Conservation (phyloP, 2,329 filamentous ascomycete genomes). For the Helotiales sp. region DNA sequence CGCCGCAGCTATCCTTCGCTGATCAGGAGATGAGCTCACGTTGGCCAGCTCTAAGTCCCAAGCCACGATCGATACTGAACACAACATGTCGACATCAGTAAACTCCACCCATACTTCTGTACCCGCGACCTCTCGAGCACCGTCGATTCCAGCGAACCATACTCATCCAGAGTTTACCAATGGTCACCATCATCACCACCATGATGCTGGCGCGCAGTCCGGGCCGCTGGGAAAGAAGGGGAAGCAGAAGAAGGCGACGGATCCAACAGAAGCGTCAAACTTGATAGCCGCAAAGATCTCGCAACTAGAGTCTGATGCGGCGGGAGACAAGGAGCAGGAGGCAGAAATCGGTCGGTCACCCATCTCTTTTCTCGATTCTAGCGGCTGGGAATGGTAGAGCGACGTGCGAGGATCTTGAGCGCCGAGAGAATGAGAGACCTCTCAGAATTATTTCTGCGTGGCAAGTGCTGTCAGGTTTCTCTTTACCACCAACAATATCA, state of each 20-base stretch:
- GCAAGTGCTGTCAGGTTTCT: not conserved
- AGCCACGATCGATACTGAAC: constrained; percentile 3
- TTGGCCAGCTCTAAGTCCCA: constrained; percentile 20
- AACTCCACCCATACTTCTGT: constrained; percentile 40
- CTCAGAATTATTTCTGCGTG: not conserved
- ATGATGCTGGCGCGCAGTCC: constrained; percentile 45
- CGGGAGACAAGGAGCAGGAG: constrained; percentile 93
- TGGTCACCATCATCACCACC: constrained; percentile 41
- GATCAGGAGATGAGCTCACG: constrained; percentile 24
- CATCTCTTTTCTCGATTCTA: not conserved
- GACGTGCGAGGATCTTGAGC: not conserved
- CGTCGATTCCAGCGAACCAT: constrained; percentile 30
- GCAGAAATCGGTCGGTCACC: constrained; percentile 80
- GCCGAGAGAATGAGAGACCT: not conserved
- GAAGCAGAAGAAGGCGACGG: constrained; percentile 81
- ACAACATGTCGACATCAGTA: constrained; percentile 36
- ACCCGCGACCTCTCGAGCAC: constrained; percentile 32
- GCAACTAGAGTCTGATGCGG: constrained; percentile 89
- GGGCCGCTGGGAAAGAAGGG: constrained; percentile 67
- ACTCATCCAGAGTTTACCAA: constrained; percentile 32
- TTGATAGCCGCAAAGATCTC: constrained; percentile 91
- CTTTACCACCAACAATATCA: not conserved
- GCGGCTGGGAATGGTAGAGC: no score
- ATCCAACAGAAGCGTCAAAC: constrained; percentile 88
- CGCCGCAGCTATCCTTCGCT: constrained; percentile 12